Base-by-base conservation (phyloP, 2,329 filamentous ascomycete genomes). In the Elsinoe fawcettii region DNA sequence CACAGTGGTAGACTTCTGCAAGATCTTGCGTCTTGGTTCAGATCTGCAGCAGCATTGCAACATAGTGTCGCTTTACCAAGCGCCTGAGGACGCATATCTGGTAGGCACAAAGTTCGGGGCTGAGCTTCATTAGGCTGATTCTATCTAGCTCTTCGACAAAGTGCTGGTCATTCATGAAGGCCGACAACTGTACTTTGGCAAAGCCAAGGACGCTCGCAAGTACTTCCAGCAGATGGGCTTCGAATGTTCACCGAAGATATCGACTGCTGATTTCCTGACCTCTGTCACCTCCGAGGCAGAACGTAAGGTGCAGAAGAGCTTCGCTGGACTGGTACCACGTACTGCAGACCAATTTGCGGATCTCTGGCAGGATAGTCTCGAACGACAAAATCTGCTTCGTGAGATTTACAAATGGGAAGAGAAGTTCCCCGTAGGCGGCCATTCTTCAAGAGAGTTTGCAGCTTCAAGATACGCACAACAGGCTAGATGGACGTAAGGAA, bases 81-180 rank as follows among this genome's bases (percentile, higher is more conserved):
- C 74, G 6, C 67, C 65, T 37, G 69, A 73, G 56, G 68, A 66
- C 11, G 74, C 84, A 12, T 85, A 84, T 64, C 76, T 82, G 56
- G 79, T 84, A 58, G 72, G 83, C 20, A 20, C 20, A n/a, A 6
- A 18, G 8, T 3, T 81, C 20, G 11, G 20, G 20, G 5, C 18
- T 9, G 11, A 2, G 9, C 4, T 18, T 16, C 4, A 22, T 11
- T 3, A 43, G 4, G 11, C 39, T 43, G n/a, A 43, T 18, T 6
- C 11, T 20, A 9, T 18, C 12, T 3, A 22, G 39, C 16, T 43
- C 16, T 91, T 92, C 64, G 86, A 92, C 71, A 90, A 90, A 66
- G 82, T 81, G 0, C 77, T 84, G 0, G 84, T 93, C 0, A 73
- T 92, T 0, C 90, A 91, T 65, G 84, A 90, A 66, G 88, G 88